A percentile compares a stretch with the other conserved stretches of the same genome.
Evolutionary conservation across 2,329 filamentous ascomycete species (phyloP).

Genomic region (Phaeomoniella chlamydospora): DNA sequence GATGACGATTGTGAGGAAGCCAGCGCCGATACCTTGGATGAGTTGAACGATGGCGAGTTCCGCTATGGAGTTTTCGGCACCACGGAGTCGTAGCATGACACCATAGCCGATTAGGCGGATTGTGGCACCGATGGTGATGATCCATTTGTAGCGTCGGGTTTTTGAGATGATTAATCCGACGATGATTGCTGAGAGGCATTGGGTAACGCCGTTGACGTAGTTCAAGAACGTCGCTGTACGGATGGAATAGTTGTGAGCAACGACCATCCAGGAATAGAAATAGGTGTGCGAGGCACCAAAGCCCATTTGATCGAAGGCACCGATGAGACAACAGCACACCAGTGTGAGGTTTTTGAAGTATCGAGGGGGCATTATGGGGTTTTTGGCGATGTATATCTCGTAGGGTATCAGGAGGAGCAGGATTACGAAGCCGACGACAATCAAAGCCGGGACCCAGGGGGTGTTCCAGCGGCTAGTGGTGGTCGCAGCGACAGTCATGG

Average conservation of each 20-base stretch:
- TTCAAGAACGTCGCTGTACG: slow-evolving; percentile 29
- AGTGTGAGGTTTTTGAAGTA: slow-evolving; percentile 32
- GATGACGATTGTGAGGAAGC: slow-evolving; percentile 27
- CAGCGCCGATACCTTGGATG: slow-evolving; percentile 33
- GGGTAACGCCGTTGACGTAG: slow-evolving; percentile 24
- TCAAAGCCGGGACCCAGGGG: slow-evolving; percentile 29
- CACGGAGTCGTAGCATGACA: slow-evolving; percentile 34
- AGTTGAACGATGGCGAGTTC: slow-evolving; percentile 35
- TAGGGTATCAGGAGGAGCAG: slow-evolving; percentile 32
- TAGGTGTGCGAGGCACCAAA: slow-evolving; percentile 33
- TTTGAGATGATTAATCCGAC: slow-evolving; percentile 27
- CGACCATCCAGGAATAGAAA: slow-evolving; percentile 31
- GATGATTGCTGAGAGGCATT: slow-evolving; percentile 26
- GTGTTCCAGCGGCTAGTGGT: slow-evolving; percentile 27
- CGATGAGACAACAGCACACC: slow-evolving; percentile 23
- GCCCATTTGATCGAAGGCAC: slow-evolving; percentile 27
- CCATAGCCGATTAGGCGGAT: slow-evolving; percentile 34
- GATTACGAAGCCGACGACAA: slow-evolving; percentile 25
- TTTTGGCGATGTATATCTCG: slow-evolving; percentile 27
- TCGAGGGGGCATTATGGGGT: slow-evolving; percentile 30
- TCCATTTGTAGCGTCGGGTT: slow-evolving; percentile 31
- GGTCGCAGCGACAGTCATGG: slow-evolving; percentile 30
- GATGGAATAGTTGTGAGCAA: slow-evolving; percentile 25
- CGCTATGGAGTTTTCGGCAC: slow-evolving; percentile 23
- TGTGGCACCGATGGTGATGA: slow-evolving; percentile 23